Evolutionary conservation across 352 stramenopile genomes (phyloP), one percentile per base, ranked within the genome.

Genomic region (Thraustochytrium striatum): DNA sequence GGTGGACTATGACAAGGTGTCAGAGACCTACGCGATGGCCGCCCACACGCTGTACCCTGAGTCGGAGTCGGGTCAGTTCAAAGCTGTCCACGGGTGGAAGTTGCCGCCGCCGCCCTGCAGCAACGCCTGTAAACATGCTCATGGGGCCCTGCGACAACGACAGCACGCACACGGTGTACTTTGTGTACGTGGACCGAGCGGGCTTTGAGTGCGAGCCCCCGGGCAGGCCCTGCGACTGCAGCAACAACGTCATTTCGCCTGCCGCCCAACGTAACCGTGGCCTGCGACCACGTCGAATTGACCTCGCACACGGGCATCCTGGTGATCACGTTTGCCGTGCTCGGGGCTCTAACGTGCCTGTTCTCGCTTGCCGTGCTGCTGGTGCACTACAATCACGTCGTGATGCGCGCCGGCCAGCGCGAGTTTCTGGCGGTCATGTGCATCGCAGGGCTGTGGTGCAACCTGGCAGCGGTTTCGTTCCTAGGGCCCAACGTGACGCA

Each of bases 361-460:
- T 16, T 75, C 32, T 58, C 50, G 21, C 65, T 75, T 38, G 58
- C 50, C 39, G 39, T 75, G 11, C 30, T 75, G 5, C 52, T 75
- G 41, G 19, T 39, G 32, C 65, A 75, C 50, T 75, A 62, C 3
- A 55, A 30, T 28, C 43, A 68, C 52, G 39, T 75, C n/a, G 65
- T 38, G 19, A 75, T 75, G 50, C 65, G 52, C 28, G 65, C 65
- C 1, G 65, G 65, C 3, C 65, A 75, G 50, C 65, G 65, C 43
- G 44, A 75, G 25, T 75, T 75, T 30, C 52, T 75, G 16, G 65
- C 52, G 44, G 16, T 75, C 50, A 75, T 75, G 65, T 75, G 65
- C 39, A 61, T 75, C 36, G 65, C 65, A 3, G 65, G 65, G 5
- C 3, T 75, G 3, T 75, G 65, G 65, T 75, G 65, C 52, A 75